Conservation (phyloP, 2,329 filamentous ascomycete genomes). For the Fusarium napiforme region DNA sequence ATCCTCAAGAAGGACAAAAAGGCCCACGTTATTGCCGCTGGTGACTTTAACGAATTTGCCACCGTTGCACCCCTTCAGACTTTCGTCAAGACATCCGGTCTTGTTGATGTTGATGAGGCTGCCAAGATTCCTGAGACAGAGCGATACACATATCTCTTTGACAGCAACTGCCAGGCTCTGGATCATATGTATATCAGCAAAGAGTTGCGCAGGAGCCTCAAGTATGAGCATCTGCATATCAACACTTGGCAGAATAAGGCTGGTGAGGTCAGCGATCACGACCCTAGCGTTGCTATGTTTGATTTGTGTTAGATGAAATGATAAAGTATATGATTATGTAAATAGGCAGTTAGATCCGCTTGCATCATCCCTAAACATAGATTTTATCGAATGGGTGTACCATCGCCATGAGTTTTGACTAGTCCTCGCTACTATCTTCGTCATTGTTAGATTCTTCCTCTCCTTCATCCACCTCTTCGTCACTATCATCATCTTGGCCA, state of each 20-base stretch:
- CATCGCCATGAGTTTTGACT: background rate
- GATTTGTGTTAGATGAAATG: slow-evolving; percentile 62
- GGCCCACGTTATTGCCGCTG: slow-evolving; percentile 69
- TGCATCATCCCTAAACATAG: background rate
- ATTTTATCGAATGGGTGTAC: background rate
- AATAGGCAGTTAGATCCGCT: slow-evolving; percentile 8
- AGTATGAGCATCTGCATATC: slow-evolving; percentile 75
- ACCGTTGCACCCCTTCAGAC: slow-evolving; percentile 68
- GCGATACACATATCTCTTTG: slow-evolving; percentile 77
- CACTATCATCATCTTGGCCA: slow-evolving; percentile 55
- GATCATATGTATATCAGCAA: slow-evolving; percentile 77
- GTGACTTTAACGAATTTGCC: slow-evolving; percentile 79
- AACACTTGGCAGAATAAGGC: slow-evolving; percentile 73
- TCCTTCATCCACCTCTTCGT: slow-evolving; percentile 50
- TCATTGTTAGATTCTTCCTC: slow-evolving; percentile 33
- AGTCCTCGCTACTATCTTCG: slow-evolving; percentile 21
- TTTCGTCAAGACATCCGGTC: slow-evolving; percentile 64
- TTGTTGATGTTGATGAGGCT: slow-evolving; percentile 72
- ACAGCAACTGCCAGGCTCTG: slow-evolving; percentile 75
- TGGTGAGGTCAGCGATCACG: slow-evolving; percentile 73
- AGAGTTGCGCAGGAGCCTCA: slow-evolving; percentile 55
- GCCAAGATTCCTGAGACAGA: slow-evolving; percentile 63
- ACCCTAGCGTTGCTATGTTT: slow-evolving; percentile 72
- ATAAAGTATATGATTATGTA: background rate
- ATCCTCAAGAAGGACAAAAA: slow-evolving; percentile 67